phyloP scores from a whole-genome alignment of 2,329 filamentous ascomycete species.

The Fusarium sp. region DNA sequence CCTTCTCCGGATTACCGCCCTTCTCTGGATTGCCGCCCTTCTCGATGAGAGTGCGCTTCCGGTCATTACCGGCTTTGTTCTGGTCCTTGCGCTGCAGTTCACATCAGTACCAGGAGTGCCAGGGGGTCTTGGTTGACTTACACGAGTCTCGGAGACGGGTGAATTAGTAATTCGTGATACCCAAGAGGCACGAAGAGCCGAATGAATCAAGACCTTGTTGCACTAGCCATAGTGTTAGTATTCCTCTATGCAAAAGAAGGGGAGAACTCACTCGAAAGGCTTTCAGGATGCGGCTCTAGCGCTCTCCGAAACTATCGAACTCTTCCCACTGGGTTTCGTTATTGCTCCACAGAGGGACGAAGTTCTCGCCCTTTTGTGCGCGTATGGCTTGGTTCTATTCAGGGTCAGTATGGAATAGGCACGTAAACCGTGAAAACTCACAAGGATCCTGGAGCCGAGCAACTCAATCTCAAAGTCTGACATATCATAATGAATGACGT shows the following conservation, averaged over 20 bases:
- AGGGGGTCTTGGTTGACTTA: not conserved
- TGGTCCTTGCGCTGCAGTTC: constrained; percentile 38
- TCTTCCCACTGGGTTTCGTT: constrained; percentile 46
- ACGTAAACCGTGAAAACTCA: not conserved
- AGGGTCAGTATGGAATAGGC: not conserved
- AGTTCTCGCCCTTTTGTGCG: constrained; percentile 39
- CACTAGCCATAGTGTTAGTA: constrained; percentile 16
- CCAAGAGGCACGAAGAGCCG: constrained; percentile 43
- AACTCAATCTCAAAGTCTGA: constrained; percentile 45
- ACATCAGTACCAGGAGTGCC: not conserved
- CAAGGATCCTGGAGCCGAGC: constrained; percentile 39
- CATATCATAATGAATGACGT: constrained; percentile 33
- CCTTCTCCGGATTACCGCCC: constrained; percentile 2
- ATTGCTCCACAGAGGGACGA: constrained; percentile 42
- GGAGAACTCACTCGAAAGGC: constrained; percentile 36
- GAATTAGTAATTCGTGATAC: constrained; percentile 42
- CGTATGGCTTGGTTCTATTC: constrained; percentile 33
- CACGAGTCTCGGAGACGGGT: constrained; percentile 38
- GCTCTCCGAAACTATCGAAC: constrained; percentile 43
- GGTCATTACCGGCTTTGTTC: constrained; percentile 45
- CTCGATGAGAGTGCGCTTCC: constrained; percentile 35
- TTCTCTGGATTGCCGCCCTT: constrained; percentile 25
- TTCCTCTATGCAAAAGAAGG: accelerated
- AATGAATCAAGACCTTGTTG: constrained; percentile 46
- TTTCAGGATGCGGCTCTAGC: constrained; percentile 43